phyloP scores from a whole-genome alignment of 257 asterid genomes.

The Forsythia suspensa region DNA sequence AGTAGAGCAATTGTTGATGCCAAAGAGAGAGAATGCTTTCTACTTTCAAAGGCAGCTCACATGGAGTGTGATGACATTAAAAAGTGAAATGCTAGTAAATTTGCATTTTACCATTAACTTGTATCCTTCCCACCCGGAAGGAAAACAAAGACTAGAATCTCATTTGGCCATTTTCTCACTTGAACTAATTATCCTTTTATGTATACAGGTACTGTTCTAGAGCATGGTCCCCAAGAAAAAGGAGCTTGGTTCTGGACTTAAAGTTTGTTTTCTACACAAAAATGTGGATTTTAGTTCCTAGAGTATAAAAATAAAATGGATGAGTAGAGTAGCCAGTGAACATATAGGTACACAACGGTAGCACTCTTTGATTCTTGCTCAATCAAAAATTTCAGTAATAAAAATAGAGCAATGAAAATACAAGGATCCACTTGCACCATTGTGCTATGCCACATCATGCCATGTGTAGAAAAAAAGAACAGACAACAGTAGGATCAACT shows the following conservation, averaged over 20 bases:
- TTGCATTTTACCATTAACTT: background rate
- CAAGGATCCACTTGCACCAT: background rate
- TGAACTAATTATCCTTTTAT: background rate
- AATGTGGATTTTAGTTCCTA: background rate
- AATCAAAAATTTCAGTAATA: conserved; percentile 1
- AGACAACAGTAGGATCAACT: conserved; percentile 36
- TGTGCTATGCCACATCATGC: background rate
- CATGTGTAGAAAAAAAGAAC: background rate
- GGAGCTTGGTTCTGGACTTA: background rate
- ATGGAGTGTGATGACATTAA: background rate
- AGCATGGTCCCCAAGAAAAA: background rate
- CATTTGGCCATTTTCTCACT: background rate
- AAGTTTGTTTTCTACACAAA: background rate
- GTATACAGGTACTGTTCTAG: background rate
- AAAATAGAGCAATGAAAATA: background rate
- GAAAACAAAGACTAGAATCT: background rate
- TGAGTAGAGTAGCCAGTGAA: background rate
- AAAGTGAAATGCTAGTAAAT: background rate
- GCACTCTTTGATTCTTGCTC: background rate
- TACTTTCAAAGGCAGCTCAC: background rate
- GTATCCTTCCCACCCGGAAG: background rate
- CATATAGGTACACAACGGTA: background rate
- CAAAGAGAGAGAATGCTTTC: conserved; percentile 1
- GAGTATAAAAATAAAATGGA: background rate
- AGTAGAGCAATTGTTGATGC: background rate